A percentile compares a stretch with the other conserved stretches of the same genome.
phyloP scores from a whole-genome alignment of 2,329 filamentous ascomycete genomes.

The Neopestalotiopsis sp. region DNA sequence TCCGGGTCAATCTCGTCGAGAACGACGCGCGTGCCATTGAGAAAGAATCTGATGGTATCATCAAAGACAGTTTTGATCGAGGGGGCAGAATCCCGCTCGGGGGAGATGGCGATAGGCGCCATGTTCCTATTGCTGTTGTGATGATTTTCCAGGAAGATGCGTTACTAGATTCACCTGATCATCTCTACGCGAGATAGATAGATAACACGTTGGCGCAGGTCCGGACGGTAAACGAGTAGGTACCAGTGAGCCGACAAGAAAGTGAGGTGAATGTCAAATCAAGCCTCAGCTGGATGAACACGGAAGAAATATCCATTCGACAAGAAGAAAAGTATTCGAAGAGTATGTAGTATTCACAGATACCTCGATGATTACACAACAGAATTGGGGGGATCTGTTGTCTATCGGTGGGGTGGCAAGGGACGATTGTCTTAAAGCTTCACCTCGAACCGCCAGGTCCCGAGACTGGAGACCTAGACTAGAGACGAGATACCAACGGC shows the following conservation, averaged over 20 bases:
- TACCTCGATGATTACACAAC: constrained; percentile 6
- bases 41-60: constrained; percentile 88
- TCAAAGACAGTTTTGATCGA: constrained; percentile 78
- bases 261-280: background rate
- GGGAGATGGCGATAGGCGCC: constrained; percentile 61
- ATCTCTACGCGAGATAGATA: background rate
- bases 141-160: background rate
- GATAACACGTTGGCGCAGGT: background rate
- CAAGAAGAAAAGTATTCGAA: background rate
- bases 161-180: background rate
- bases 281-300: background rate
- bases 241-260: background rate
- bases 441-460: constrained; percentile 15
- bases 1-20: constrained; percentile 90
- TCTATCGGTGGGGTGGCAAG: constrained; percentile 17
- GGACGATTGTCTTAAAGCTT: background rate
- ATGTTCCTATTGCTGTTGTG: constrained; percentile 39
- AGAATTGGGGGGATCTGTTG: background rate
- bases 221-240: background rate
- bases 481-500: background rate
- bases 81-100: constrained; percentile 47
- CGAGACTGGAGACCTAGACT: constrained; percentile 2
- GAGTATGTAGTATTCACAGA: background rate
- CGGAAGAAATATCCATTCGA: background rate
- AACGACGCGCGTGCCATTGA: constrained; percentile 90